Percentiles rank a stretch among this genome's conserved stretches.
Conservation (phyloP, 306 rosid species). For the Rosa lucieae region DNA sequence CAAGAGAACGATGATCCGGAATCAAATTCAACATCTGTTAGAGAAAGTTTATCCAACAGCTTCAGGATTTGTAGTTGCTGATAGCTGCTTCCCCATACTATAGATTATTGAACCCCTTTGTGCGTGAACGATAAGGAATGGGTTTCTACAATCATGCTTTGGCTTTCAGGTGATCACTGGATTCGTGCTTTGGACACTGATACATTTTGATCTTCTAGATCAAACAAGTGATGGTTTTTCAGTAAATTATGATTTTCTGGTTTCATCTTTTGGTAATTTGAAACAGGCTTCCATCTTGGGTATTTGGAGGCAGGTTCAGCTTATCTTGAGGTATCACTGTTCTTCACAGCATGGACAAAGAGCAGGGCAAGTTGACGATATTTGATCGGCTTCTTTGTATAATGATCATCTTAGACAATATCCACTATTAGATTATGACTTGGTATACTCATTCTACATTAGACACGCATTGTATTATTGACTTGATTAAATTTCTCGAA, state of each 20-base stretch:
- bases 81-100: conserved; percentile 24
- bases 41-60: conserved; percentile 30
- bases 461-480: neutral
- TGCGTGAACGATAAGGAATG: conserved; percentile 28
- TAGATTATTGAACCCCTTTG: conserved; percentile 20
- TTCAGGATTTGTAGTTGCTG: conserved; percentile 22
- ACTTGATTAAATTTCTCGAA: neutral
- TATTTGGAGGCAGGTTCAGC: neutral
- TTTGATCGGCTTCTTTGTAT: neutral
- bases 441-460: neutral
- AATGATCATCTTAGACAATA: neutral
- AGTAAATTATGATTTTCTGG: neutral
- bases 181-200: neutral
- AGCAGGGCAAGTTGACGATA: neutral
- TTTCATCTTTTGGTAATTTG: neutral
- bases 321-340: neutral
- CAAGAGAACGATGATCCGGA: conserved; percentile 30
- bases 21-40: conserved; percentile 46
- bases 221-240: neutral
- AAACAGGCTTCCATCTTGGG: conserved; percentile 3
- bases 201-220: neutral
- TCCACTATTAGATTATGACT: neutral
- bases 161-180: conserved; percentile 18
- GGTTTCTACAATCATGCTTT: neutral
- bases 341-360: neutral